Percentiles rank a stretch among this genome's conserved stretches.
phyloP scores from a whole-genome alignment of 345 rosid genomes.

The Litchi chinensis region DNA sequence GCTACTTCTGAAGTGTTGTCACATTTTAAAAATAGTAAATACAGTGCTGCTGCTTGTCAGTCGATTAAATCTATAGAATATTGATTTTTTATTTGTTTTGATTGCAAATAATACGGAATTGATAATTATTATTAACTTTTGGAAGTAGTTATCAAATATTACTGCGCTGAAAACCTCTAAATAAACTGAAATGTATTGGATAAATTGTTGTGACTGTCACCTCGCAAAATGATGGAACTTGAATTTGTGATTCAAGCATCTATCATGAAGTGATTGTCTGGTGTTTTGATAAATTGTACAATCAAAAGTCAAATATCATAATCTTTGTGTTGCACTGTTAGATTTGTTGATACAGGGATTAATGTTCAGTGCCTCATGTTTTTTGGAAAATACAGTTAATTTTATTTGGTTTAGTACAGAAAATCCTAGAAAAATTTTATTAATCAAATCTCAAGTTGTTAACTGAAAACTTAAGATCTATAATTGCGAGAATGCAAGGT shows the following conservation, averaged over 20 bases:
- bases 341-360: neutral
- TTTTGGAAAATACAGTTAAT: slow-evolving; percentile 1
- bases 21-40: too few species aligned
- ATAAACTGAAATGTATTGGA: slow-evolving; percentile 7
- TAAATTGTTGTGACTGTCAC: neutral
- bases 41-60: neutral
- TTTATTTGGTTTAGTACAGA: neutral
- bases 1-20: neutral
- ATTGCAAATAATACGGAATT: neutral
- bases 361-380: neutral
- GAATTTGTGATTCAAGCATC: neutral
- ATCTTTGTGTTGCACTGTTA: neutral
- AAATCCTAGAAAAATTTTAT: neutral
- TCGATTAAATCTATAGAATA: neutral
- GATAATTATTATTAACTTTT: slow-evolving; percentile 5
- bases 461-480: neutral
- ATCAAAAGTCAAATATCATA: slow-evolving; percentile 2
- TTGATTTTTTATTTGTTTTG: neutral
- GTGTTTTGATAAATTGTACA: neutral
- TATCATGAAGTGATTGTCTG: neutral
- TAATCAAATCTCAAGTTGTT: neutral
- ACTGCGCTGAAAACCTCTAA: neutral
- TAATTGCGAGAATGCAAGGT: slow-evolving; percentile 3
- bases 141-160: neutral
- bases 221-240: neutral